Conservation (phyloP, 306 rosid species). For the Hippophae rhamnoides region DNA sequence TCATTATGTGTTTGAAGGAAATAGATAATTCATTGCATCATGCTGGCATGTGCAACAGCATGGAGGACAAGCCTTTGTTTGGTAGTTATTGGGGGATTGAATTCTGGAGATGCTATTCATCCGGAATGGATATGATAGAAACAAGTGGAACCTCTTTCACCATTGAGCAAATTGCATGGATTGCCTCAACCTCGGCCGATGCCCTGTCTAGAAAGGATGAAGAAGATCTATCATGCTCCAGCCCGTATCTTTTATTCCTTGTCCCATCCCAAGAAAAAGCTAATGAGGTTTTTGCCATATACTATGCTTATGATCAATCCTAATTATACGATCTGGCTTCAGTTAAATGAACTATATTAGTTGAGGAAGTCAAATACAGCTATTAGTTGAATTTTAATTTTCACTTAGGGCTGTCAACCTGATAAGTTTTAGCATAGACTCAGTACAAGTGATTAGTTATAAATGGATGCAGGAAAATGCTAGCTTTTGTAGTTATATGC, state of each 20-base stretch:
- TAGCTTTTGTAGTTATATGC: too few relatives aligned
- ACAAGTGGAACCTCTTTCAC: constrained; percentile 56
- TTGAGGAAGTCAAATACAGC: neutral
- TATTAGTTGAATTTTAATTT: neutral
- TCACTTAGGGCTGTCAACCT: too few relatives aligned
- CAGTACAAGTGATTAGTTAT: too few relatives aligned
- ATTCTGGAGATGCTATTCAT: constrained; percentile 62
- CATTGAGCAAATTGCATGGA: constrained; percentile 80
- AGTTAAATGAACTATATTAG: neutral
- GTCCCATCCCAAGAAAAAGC: constrained; percentile 82
- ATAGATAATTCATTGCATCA: constrained; percentile 55
- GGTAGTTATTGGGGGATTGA: constrained; percentile 74
- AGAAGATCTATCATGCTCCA: constrained; percentile 47
- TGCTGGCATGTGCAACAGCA: constrained; percentile 36
- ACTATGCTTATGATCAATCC: constrained; percentile 1
- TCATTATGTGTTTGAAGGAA: constrained; percentile 61
- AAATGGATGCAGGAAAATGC: too few relatives aligned
- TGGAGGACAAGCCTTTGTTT: constrained; percentile 56
- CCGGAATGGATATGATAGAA: constrained; percentile 67
- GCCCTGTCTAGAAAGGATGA: constrained; percentile 68
- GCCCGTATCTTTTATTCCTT: constrained; percentile 77
- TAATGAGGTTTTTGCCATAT: constrained; percentile 37
- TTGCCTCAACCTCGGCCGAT: constrained; percentile 69
- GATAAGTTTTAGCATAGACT: too few relatives aligned
- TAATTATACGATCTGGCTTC: neutral